phyloP scores from a whole-genome alignment of 306 rosid genomes.

The Rubus parviflorus region DNA sequence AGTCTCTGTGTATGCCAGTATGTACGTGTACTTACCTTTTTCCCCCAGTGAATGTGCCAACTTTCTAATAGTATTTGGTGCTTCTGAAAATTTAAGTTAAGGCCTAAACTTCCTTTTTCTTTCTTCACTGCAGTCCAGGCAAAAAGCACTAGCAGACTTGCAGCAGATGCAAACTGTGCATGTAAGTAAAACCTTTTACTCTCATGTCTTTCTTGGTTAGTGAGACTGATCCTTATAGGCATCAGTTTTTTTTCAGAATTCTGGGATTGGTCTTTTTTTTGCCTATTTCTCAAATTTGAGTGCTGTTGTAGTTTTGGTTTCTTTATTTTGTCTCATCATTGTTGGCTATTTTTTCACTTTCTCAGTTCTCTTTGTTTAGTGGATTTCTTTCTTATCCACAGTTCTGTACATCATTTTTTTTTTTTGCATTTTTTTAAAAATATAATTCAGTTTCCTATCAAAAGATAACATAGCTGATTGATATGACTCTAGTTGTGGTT shows the following conservation, averaged over 20 bases:
- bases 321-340: not conserved
- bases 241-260: not conserved
- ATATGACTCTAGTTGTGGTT: not conserved
- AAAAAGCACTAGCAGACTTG: slow-evolving; percentile 85
- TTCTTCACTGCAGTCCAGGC: slow-evolving; percentile 72
- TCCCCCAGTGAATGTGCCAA: not conserved
- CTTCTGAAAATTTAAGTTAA: not conserved
- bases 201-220: slow-evolving; percentile 4
- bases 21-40: not conserved
- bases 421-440: too few relatives aligned
- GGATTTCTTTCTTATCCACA: not conserved
- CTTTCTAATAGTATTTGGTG: not conserved
- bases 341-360: not conserved
- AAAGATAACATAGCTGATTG: not conserved
- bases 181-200: slow-evolving; percentile 42
- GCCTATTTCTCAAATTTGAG: not conserved
- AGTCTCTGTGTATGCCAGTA: too few relatives aligned
- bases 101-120: slow-evolving; percentile 20
- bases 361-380: not conserved
- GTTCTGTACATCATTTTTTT: not conserved
- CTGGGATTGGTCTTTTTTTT: not conserved
- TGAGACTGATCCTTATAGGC: not conserved
- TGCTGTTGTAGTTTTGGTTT: not conserved
- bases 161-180: slow-evolving; percentile 85
- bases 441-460: not conserved